Conservation (phyloP, 768 basidiomycete genomes). For the Exsudoporus frostii region DNA sequence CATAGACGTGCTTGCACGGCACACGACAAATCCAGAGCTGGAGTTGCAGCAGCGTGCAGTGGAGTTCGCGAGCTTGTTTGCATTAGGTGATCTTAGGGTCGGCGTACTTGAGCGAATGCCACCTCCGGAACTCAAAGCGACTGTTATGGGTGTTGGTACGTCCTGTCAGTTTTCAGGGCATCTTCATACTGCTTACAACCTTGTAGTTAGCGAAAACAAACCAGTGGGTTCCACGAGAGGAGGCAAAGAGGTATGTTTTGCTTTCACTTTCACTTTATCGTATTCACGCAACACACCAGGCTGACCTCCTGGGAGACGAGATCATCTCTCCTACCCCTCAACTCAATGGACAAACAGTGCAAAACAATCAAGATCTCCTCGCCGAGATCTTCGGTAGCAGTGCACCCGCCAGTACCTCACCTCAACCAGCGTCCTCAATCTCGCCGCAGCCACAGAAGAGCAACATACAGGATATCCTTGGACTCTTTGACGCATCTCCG, state of each 20-base stretch:
- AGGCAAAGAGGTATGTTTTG: conserved; percentile 59
- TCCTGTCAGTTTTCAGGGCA: conserved; percentile 1
- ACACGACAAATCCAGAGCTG: conserved; percentile 84
- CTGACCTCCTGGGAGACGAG: conserved; percentile 86
- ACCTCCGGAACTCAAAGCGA: conserved; percentile 96
- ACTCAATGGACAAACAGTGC: conserved; percentile 42
- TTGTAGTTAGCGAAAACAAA: conserved; percentile 88
- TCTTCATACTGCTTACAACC: background rate
- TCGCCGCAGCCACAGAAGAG: conserved; percentile 49
- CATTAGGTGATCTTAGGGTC: conserved; percentile 64
- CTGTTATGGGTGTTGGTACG: conserved; percentile 89
- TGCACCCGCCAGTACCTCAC: conserved; percentile 29
- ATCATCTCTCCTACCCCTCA: conserved; percentile 40
- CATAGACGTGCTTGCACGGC: conserved; percentile 70
- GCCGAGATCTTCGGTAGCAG: conserved; percentile 85
- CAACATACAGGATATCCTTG: conserved; percentile 86
- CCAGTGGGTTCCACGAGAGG: conserved; percentile 88
- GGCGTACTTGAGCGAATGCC: conserved; percentile 98
- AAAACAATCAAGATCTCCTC: conserved; percentile 81
- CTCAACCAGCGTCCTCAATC: conserved; percentile 37
- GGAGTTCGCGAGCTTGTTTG: conserved; percentile 87
- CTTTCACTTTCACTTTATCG: background rate
- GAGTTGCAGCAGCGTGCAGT: conserved; percentile 96
- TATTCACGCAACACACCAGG: conserved; percentile 27
- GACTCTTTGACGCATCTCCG: conserved; percentile 68